Evolutionary conservation across 257 asterid genomes (phyloP).

Genomic region (Voacanga thouarsii): DNA sequence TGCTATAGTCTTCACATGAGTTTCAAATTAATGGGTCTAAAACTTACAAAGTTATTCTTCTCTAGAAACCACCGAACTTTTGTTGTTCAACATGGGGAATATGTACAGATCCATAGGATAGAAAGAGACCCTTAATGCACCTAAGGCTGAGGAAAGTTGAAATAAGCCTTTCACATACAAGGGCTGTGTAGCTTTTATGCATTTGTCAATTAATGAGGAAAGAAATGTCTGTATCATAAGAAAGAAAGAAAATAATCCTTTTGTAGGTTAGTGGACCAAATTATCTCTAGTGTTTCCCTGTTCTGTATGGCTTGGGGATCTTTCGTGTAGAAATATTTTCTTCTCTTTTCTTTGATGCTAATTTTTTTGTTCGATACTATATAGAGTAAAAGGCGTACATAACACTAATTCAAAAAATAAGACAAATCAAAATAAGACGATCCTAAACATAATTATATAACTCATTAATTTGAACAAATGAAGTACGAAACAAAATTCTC

Average conservation of each 20-base stretch:
- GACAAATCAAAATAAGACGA: neutral
- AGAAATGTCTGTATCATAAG: conserved; percentile 22
- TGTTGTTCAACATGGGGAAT: neutral
- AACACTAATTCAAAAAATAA: too few species aligned
- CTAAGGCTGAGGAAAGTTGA: conserved; percentile 21
- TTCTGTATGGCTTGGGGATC: conserved; percentile 7
- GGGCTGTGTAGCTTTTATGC: neutral
- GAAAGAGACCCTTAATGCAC: conserved; percentile 18
- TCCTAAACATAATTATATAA: neutral
- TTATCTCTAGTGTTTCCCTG: neutral
- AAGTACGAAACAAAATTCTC: too few species aligned
- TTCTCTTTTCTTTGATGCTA: conserved; percentile 25
- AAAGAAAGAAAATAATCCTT: conserved; percentile 10
- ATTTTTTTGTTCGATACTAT: conserved; percentile 5
- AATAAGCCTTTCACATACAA: conserved; percentile 12
- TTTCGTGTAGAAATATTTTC: conserved; percentile 13
- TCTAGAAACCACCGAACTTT: conserved; percentile 19
- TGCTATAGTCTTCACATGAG: neutral
- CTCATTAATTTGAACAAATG: too few species aligned
- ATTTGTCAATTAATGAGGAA: conserved; percentile 24
- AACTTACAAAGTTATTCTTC: neutral
- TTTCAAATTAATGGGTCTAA: neutral
- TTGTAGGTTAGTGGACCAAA: conserved; percentile 23
- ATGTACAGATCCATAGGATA: neutral
- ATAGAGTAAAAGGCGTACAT: neutral